These are phyloP conservation scores for Dioscorea dumetorum DNA, from an alignment of 106 monocot species.

Conservation along the genomic window DNA sequence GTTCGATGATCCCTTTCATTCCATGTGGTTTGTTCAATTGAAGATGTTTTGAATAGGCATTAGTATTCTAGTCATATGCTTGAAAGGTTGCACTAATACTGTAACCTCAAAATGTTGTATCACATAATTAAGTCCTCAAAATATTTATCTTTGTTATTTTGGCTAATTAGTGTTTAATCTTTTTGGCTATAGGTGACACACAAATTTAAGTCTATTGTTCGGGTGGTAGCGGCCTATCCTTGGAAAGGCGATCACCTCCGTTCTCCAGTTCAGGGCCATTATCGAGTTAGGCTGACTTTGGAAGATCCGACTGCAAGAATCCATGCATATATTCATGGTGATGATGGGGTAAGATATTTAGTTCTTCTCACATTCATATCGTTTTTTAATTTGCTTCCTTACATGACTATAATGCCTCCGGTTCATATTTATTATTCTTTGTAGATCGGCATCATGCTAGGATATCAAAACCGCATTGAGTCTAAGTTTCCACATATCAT, in stretches of 20 bases:
- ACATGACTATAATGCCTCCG: neutral
- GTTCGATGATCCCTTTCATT: too few species aligned
- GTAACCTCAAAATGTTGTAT: neutral
- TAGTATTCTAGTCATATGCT: too few species aligned
- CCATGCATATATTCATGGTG: constrained; percentile 45
- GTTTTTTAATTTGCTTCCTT: neutral
- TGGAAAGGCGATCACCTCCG: constrained; percentile 31
- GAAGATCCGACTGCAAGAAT: constrained; percentile 92
- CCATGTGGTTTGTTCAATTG: too few species aligned
- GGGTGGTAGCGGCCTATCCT: constrained; percentile 62
- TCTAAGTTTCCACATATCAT: too few species aligned
- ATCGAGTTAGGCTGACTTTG: constrained; percentile 47
- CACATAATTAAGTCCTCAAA: neutral
- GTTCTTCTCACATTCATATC: neutral
- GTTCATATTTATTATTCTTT: neutral
- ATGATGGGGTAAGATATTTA: constrained; percentile 50
- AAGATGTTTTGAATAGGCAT: too few species aligned
- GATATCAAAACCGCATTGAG: neutral
- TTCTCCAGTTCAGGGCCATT: constrained; percentile 19
- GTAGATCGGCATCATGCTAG: neutral
- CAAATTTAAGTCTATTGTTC: constrained; percentile 48
- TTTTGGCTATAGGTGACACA: constrained; percentile 39
- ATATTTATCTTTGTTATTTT: neutral
- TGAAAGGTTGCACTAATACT: too few species aligned
- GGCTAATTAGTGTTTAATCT: neutral